Conservation (phyloP, 2,329 filamentous ascomycete species). For the Orbilia brochopaga region DNA sequence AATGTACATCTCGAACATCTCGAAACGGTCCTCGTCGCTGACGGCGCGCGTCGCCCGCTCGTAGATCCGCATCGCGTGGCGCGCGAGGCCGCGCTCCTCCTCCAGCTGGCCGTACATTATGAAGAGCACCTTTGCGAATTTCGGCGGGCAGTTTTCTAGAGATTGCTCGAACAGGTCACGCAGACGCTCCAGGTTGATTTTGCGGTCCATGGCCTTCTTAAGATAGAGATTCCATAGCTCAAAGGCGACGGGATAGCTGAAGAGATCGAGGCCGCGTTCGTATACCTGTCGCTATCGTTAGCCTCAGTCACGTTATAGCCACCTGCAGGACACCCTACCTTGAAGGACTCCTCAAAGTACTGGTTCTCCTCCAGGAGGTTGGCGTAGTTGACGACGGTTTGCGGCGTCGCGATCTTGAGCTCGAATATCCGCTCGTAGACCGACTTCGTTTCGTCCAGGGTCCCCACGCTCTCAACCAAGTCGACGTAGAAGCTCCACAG, state of each 20-base stretch:
- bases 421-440: slow-evolving; percentile 98
- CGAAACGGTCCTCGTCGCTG: slow-evolving; percentile 87
- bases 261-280: slow-evolving; percentile 94
- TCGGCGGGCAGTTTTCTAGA: slow-evolving; percentile 89
- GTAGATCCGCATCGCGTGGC: slow-evolving; percentile 98
- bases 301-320: background rate
- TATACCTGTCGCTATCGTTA: slow-evolving; percentile 67
- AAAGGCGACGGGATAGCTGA: slow-evolving; percentile 96
- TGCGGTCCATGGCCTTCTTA: slow-evolving; percentile 94
- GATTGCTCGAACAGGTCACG: slow-evolving; percentile 97
- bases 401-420: slow-evolving; percentile 93
- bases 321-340: slow-evolving; percentile 59
- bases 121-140: slow-evolving; percentile 94
- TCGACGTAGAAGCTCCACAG: slow-evolving; percentile 99
- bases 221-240: slow-evolving; percentile 98
- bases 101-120: slow-evolving; percentile 98
- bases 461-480: slow-evolving; percentile 90
- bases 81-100: slow-evolving; percentile 89
- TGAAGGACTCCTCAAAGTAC: slow-evolving; percentile 97
- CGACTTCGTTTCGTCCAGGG: slow-evolving; percentile 87
- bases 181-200: slow-evolving; percentile 91
- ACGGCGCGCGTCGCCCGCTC: slow-evolving; percentile 95
- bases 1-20: slow-evolving; percentile 99
- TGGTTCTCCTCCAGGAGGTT: slow-evolving; percentile 92
- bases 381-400: slow-evolving; percentile 98